Conservation (phyloP, 192 early-diverging fungal species). For the Geranomyces variabilis region DNA sequence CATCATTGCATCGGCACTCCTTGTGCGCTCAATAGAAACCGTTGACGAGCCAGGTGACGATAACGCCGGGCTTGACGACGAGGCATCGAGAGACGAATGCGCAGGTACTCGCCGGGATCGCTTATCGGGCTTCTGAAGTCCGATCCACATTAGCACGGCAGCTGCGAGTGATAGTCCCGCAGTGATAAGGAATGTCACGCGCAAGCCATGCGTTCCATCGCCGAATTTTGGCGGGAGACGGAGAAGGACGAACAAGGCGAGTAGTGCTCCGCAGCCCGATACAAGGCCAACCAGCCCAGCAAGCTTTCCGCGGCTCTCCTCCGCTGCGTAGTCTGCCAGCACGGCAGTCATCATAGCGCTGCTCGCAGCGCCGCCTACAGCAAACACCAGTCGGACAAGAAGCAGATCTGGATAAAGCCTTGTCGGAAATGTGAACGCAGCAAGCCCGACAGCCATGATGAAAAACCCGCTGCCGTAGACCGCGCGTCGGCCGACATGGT, state of each 20-base stretch:
- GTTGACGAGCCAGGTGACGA: neutral
- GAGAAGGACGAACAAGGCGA: slow-evolving; percentile 55
- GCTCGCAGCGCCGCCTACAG: slow-evolving; percentile 64
- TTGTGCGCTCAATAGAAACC: too few relatives aligned
- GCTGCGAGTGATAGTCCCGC: slow-evolving; percentile 1
- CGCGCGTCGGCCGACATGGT: slow-evolving; percentile 57
- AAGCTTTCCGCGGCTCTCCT: slow-evolving; percentile 48
- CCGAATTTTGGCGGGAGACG: slow-evolving; percentile 48
- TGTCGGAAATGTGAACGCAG: slow-evolving; percentile 53
- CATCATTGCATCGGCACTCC: neutral
- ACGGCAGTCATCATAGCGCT: slow-evolving; percentile 72
- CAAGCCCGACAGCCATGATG: slow-evolving; percentile 56
- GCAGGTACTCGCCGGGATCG: neutral
- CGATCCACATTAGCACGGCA: slow-evolving; percentile 1
- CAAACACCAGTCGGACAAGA: slow-evolving; percentile 65
- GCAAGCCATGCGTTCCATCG: slow-evolving; percentile 39
- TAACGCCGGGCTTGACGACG: neutral
- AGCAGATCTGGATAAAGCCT: slow-evolving; percentile 65
- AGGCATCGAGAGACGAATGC: too few relatives aligned
- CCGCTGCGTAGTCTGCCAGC: slow-evolving; percentile 60
- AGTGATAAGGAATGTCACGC: slow-evolving; percentile 44
- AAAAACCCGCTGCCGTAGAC: slow-evolving; percentile 58
- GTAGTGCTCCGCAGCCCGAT: slow-evolving; percentile 64
- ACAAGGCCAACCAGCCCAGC: slow-evolving; percentile 64
- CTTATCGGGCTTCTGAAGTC: neutral